A percentile compares a stretch with the other conserved stretches of the same genome.
phyloP scores from a whole-genome alignment of 345 rosid genomes.

The Odontarrhena argentea region DNA sequence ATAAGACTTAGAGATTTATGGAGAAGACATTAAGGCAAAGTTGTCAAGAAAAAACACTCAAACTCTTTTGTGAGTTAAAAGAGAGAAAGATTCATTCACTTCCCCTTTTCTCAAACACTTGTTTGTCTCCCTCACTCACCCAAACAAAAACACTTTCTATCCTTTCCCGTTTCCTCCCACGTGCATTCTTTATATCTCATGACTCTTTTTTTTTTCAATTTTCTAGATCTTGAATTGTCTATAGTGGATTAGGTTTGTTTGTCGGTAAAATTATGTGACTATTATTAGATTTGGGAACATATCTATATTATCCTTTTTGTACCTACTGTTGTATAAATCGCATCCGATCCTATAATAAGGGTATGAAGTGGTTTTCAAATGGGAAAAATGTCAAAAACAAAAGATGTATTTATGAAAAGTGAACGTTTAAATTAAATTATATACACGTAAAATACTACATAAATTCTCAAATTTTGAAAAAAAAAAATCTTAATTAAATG shows the following conservation, averaged over 20 bases:
- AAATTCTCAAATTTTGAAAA: no score
- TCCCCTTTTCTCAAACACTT: slow-evolving; percentile 30
- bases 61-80: slow-evolving; percentile 28
- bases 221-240: slow-evolving; percentile 27
- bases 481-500: no score
- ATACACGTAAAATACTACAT: no score
- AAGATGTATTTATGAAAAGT: no score
- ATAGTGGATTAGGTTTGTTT: slow-evolving; percentile 28
- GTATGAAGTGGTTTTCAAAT: not conserved
- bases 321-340: slow-evolving; percentile 2
- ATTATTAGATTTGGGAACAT: slow-evolving; percentile 17
- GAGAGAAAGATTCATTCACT: slow-evolving; percentile 31
- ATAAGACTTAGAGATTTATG: slow-evolving; percentile 30
- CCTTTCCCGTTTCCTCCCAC: slow-evolving; percentile 28
- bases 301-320: slow-evolving; percentile 26
- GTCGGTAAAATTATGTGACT: slow-evolving; percentile 30
- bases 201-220: not conserved
- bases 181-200: slow-evolving; percentile 32
- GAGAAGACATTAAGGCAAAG: slow-evolving; percentile 28
- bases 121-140: slow-evolving; percentile 17
- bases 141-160: slow-evolving; percentile 24
- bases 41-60: slow-evolving; percentile 25
- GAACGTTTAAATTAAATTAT: no score
- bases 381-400: no score
- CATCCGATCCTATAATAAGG: not conserved